These are phyloP conservation scores for Eutrema japonicum DNA, from an alignment of 345 rosid species.

Conservation along the genomic window DNA sequence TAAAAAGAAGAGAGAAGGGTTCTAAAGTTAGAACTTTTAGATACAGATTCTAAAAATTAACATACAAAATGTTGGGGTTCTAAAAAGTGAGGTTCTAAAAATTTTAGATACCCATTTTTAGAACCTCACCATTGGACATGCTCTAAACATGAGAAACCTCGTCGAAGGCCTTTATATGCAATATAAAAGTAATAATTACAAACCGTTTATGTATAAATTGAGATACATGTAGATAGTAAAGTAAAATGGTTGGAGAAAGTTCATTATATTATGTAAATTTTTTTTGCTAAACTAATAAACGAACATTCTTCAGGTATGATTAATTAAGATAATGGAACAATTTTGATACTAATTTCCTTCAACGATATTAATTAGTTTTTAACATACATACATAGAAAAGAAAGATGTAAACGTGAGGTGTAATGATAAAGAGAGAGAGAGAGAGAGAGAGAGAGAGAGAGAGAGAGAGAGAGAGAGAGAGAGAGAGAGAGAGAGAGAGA, in stretches of 20 bases:
- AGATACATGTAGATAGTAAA: background rate
- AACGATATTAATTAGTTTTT: background rate
- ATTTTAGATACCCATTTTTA: too few species aligned
- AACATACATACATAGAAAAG: background rate
- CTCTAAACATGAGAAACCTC: background rate
- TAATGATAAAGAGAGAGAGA: background rate
- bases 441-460: background rate
- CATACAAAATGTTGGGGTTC: too few species aligned
- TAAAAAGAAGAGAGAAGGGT: too few species aligned
- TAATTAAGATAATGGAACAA: slow-evolving; percentile 1
- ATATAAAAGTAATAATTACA: background rate
- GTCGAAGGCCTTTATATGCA: too few species aligned
- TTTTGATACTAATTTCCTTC: background rate
- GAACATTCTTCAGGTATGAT: background rate
- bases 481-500: background rate
- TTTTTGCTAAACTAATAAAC: background rate
- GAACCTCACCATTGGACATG: too few species aligned
- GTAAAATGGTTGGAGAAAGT: background rate
- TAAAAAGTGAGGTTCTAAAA: too few species aligned
- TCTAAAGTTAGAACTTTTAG: too few species aligned
- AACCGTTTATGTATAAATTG: background rate
- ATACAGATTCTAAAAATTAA: too few species aligned
- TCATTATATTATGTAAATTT: background rate
- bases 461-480: background rate
- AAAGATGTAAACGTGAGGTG: slow-evolving; percentile 3